These are phyloP conservation scores for Neurospora sp. DNA, from an alignment of 495 filamentous ascomycete species.

Conservation along the genomic window DNA sequence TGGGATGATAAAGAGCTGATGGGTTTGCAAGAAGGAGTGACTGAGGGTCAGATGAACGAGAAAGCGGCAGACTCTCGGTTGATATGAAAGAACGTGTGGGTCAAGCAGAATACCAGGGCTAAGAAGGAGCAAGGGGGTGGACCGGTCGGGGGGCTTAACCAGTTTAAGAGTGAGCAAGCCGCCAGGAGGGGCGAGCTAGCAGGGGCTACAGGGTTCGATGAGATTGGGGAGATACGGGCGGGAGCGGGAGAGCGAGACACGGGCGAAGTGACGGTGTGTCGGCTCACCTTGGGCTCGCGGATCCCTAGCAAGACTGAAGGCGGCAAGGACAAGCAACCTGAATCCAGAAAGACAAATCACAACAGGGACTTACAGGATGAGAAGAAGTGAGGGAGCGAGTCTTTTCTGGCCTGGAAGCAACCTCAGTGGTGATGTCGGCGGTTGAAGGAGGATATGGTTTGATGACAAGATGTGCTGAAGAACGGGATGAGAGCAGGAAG, in stretches of 20 bases:
- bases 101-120: conserved; percentile 12
- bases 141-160: conserved; percentile 17
- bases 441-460: not conserved
- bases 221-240: not conserved
- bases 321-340: not conserved
- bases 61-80: conserved; percentile 5
- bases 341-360: conserved; percentile 6
- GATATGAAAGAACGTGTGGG: conserved; percentile 25
- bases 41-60: conserved; percentile 27
- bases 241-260: conserved; percentile 13
- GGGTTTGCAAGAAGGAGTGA: conserved; percentile 29
- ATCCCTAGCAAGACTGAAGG: conserved; percentile 1
- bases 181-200: not conserved
- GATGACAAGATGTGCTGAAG: conserved; percentile 1
- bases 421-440: not conserved
- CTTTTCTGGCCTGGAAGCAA: not conserved
- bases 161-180: conserved; percentile 21
- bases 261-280: conserved; percentile 6
- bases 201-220: not conserved
- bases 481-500: not conserved
- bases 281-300: conserved; percentile 5
- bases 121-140: conserved; percentile 12
- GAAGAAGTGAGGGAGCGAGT: conserved; percentile 6
- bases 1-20: not conserved
- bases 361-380: conserved; percentile 1